Percentiles rank a stretch among this genome's conserved stretches.
These are phyloP conservation scores for Arthroderma uncinatum DNA, from an alignment of 2,329 filamentous ascomycete species.

Conservation along the genomic window DNA sequence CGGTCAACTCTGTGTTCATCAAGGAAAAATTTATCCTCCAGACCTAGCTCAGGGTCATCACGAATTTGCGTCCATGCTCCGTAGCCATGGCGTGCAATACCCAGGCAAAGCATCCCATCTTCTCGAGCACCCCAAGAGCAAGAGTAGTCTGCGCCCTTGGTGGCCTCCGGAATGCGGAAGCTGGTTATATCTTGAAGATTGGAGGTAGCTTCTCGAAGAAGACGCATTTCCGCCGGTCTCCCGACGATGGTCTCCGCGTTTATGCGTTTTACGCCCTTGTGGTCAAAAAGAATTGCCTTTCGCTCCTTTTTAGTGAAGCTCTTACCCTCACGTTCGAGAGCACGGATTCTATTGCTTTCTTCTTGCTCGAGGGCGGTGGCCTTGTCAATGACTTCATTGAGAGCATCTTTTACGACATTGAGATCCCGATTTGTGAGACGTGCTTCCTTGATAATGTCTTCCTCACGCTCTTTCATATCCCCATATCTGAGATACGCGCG, in stretches of 20 bases:
- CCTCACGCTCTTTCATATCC: slow-evolving; percentile 73
- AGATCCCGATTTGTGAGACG: slow-evolving; percentile 72
- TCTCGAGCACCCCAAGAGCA: slow-evolving; percentile 87
- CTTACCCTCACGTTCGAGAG: slow-evolving; percentile 63
- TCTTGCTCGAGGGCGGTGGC: slow-evolving; percentile 61
- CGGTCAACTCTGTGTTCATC: slow-evolving; percentile 98
- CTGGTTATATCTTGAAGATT: slow-evolving; percentile 55
- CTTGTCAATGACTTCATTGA: slow-evolving; percentile 67
- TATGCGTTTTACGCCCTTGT: slow-evolving; percentile 81
- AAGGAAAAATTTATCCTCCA: slow-evolving; percentile 85
- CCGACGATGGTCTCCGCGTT: slow-evolving; percentile 94
- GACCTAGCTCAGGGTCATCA: slow-evolving; percentile 75
- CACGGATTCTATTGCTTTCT: slow-evolving; percentile 52
- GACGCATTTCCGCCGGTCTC: slow-evolving; percentile 74
- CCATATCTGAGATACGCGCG: slow-evolving; percentile 85
- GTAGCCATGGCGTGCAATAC: slow-evolving; percentile 86
- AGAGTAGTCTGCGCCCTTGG: slow-evolving; percentile 81
- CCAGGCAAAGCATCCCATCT: slow-evolving; percentile 92
- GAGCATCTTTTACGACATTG: slow-evolving; percentile 63
- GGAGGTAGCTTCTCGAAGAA: slow-evolving; percentile 65
- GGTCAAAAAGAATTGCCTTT: slow-evolving; percentile 93
- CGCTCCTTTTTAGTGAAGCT: slow-evolving; percentile 89
- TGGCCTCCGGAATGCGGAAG: slow-evolving; percentile 82
- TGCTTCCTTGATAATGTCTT: slow-evolving; percentile 80
- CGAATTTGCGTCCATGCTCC: slow-evolving; percentile 92